Evolutionary conservation across 1,139 yeast species (phyloP).

Genomic region (Nakaseomyces glabratus): DNA sequence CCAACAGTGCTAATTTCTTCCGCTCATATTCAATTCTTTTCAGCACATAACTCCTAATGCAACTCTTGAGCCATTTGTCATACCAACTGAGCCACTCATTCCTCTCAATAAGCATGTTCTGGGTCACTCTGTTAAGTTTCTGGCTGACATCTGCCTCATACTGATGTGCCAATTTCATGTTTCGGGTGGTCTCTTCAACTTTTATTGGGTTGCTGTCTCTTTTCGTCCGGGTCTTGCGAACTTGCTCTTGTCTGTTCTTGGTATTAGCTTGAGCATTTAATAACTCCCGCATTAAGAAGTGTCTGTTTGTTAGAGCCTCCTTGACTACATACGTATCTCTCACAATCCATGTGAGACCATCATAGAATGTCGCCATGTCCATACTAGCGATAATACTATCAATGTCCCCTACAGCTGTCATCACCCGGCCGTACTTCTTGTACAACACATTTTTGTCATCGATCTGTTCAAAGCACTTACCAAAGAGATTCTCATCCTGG

Average conservation of each 20-base stretch:
- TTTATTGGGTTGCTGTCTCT: slow-evolving; percentile 75
- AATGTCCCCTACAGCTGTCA: slow-evolving; percentile 66
- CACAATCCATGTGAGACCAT: slow-evolving; percentile 54
- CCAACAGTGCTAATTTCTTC: slow-evolving; percentile 66
- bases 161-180: slow-evolving; percentile 72
- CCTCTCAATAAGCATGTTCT: slow-evolving; percentile 74
- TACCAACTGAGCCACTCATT: slow-evolving; percentile 43
- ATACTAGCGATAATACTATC: slow-evolving; percentile 65
- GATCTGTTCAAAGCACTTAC: slow-evolving; percentile 45
- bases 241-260: slow-evolving; percentile 59
- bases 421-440: slow-evolving; percentile 64
- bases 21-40: slow-evolving; percentile 82
- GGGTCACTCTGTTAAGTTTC: slow-evolving; percentile 74
- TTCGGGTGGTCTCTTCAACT: slow-evolving; percentile 81
- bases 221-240: slow-evolving; percentile 65
- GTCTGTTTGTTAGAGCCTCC: slow-evolving; percentile 88
- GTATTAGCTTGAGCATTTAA: slow-evolving; percentile 70
- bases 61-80: slow-evolving; percentile 44
- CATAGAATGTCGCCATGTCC: slow-evolving; percentile 70
- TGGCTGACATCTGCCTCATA: slow-evolving; percentile 64
- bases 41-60: slow-evolving; percentile 54
- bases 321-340: slow-evolving; percentile 81
- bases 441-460: slow-evolving; percentile 56
- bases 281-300: slow-evolving; percentile 82
- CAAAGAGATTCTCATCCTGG: slow-evolving; percentile 52